Conservation (phyloP, 306 rosid species). For the Citrullus colocynthis region DNA sequence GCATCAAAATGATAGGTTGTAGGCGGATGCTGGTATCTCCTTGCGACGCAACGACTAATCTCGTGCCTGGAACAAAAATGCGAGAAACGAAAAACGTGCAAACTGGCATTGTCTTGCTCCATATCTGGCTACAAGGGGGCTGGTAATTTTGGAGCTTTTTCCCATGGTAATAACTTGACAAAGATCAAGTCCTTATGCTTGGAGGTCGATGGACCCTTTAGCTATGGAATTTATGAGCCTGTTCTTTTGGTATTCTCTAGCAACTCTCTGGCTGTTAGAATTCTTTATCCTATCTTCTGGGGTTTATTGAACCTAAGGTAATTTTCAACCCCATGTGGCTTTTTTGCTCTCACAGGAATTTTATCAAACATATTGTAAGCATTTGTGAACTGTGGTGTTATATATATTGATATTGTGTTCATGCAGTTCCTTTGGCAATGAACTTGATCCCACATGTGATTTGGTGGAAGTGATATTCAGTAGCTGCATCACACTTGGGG, state of each 20-base stretch:
- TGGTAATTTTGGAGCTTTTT: not conserved
- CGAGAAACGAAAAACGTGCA: conserved; percentile 40
- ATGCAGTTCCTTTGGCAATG: conserved; percentile 49
- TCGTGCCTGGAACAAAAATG: conserved; percentile 67
- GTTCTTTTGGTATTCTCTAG: conserved; percentile 95
- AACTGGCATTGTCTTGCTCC: conserved; percentile 54
- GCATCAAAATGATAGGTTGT: too few species aligned
- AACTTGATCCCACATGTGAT: conserved; percentile 89
- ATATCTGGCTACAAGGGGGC: conserved; percentile 20
- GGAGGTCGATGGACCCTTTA: conserved; percentile 58
- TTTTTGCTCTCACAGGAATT: not conserved
- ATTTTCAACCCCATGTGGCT: not conserved
- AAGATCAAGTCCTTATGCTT: conserved; percentile 51
- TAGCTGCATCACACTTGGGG: conserved; percentile 61
- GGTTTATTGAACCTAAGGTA: conserved; percentile 95
- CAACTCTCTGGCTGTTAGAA: conserved; percentile 65
- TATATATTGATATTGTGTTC: not conserved
- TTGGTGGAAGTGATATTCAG: conserved; percentile 92
- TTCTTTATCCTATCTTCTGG: conserved; percentile 95
- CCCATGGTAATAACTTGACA: conserved; percentile 45
- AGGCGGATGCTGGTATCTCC: conserved; percentile 99
- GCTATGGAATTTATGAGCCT: conserved; percentile 80
- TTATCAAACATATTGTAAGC: not conserved
- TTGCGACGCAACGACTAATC: conserved; percentile 83
- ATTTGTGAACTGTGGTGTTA: not conserved